Base-by-base conservation (phyloP, 148 eudicot species). In the Polygonum maritimum region DNA sequence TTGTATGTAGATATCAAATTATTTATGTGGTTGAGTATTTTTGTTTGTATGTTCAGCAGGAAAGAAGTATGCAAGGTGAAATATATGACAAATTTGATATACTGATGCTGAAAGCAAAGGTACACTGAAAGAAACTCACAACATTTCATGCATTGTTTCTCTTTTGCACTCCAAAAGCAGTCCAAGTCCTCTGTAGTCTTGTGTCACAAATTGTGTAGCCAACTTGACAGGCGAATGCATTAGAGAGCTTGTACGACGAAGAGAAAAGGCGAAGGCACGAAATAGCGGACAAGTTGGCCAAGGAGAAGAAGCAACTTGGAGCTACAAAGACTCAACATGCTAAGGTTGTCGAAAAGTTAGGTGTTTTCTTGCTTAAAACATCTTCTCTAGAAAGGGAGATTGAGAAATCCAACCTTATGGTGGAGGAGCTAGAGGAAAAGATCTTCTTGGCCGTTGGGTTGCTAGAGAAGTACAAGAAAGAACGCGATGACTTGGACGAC, bases 381-480 rank as follows among this genome's bases (percentile, higher is more conserved):
- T 73, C 79, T 76, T 83, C 80, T 40, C 79, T 94, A 45, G 93
- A 92, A 70, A 72, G 48, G 76, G 84, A 88, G 83, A 78, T 84
- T 51, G 85, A 85, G 76, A 76, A 79, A 44, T 86, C 89, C 63
- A 82, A 86, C 58, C 74, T 35, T 69, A 78, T 78, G 69, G 81
- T 87, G 22, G 76, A 87, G 70, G 89, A 84, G 71, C 72, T 94
- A 81, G 93, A 94, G 67, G 84, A 86, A 65, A 90, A 89, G 73
- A 62, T 94, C 39, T 73, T 84, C 71, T 83, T 92, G 21, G 93
- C 96, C 49, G 96, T 89, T 62, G 88, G 86, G 12, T 75, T 87
- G 77, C 80, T 94, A 77, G 80, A 90, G 41, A 87, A 87, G 70
- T 89, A 87, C 82, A 92, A 89, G 82, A 86, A 83, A 33, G 97